Percentiles rank a stretch among this genome's conserved stretches.
These are phyloP conservation scores for Colletotrichum trifolii DNA, from an alignment of 2,329 filamentous ascomycete genomes.

Conservation along the genomic window DNA sequence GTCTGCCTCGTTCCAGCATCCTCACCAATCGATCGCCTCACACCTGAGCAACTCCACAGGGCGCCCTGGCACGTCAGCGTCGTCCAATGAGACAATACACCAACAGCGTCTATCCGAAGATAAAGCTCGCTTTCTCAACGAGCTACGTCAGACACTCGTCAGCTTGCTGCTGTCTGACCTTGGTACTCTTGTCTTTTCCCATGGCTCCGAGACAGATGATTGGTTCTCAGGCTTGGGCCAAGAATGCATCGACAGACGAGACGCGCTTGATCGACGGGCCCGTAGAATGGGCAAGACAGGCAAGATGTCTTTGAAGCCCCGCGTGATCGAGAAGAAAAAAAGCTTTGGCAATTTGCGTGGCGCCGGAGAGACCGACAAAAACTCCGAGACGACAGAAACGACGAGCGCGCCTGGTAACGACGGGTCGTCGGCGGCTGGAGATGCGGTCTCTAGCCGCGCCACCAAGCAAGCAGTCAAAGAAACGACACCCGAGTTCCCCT, in stretches of 20 bases:
- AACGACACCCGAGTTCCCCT: constrained; percentile 74
- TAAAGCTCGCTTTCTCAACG: constrained; percentile 81
- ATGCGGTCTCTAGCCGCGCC: constrained; percentile 48
- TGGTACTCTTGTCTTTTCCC: constrained; percentile 85
- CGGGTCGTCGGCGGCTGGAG: constrained; percentile 50
- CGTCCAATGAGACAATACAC: constrained; percentile 74
- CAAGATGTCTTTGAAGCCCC: constrained; percentile 58
- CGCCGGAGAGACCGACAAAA: constrained; percentile 55
- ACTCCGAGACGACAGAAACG: constrained; percentile 51
- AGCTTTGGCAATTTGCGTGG: constrained; percentile 74
- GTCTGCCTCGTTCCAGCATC: constrained; percentile 60
- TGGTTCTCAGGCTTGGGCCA: constrained; percentile 82
- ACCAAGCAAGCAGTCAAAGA: constrained; percentile 46
- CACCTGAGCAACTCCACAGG: constrained; percentile 60
- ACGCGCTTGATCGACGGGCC: constrained; percentile 62
- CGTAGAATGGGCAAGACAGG: constrained; percentile 52
- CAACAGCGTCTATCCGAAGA: constrained; percentile 72
- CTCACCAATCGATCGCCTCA: constrained; percentile 54
- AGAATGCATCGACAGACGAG: constrained; percentile 72
- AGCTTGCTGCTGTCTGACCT: constrained; percentile 90
- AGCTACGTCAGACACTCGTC: constrained; percentile 82
- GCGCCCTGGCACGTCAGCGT: constrained; percentile 73
- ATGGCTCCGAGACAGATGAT: constrained; percentile 89
- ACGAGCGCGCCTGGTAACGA: constrained; percentile 54
- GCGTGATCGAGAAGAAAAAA: constrained; percentile 72